These are phyloP conservation scores for Mortierella alpina DNA, from an alignment of 192 early-diverging fungal species.

Conservation along the genomic window DNA sequence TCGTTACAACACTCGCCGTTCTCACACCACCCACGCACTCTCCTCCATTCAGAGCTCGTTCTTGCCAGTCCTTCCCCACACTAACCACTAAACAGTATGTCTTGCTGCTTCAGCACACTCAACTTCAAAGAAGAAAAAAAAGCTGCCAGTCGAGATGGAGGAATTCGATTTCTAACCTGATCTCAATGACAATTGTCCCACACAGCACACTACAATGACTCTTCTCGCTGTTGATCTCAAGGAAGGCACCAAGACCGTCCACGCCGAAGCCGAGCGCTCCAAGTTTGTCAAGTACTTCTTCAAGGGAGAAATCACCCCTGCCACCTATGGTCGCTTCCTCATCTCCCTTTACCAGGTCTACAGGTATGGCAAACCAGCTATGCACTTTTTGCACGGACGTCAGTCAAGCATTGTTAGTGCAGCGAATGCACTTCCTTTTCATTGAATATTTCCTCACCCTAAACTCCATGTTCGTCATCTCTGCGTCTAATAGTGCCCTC, in stretches of 20 bases:
- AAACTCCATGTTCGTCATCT: background rate
- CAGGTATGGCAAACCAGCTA: constrained; percentile 30
- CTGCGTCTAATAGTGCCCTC: constrained; percentile 42
- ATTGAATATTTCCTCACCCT: background rate
- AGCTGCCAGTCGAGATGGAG: too few species aligned
- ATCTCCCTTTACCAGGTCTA: constrained; percentile 64
- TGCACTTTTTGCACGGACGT: background rate
- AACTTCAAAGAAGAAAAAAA: too few species aligned
- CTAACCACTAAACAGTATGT: too few species aligned
- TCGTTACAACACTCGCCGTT: too few species aligned
- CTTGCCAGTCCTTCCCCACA: too few species aligned
- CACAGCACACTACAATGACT: constrained; percentile 19
- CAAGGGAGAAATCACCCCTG: constrained; percentile 58
- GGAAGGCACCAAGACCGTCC: constrained; percentile 61
- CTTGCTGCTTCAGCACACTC: too few species aligned
- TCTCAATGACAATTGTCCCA: background rate
- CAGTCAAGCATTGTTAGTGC: background rate
- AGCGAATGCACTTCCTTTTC: background rate
- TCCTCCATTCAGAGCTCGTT: too few species aligned
- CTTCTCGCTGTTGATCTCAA: constrained; percentile 59
- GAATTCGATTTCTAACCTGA: too few species aligned
- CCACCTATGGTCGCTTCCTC: constrained; percentile 62
- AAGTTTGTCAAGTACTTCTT: constrained; percentile 67
- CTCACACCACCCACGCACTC: too few species aligned
- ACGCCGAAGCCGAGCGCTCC: constrained; percentile 56